Evolutionary conservation across 352 stramenopile species (phyloP).

Genomic region (Pythium brassicae): DNA sequence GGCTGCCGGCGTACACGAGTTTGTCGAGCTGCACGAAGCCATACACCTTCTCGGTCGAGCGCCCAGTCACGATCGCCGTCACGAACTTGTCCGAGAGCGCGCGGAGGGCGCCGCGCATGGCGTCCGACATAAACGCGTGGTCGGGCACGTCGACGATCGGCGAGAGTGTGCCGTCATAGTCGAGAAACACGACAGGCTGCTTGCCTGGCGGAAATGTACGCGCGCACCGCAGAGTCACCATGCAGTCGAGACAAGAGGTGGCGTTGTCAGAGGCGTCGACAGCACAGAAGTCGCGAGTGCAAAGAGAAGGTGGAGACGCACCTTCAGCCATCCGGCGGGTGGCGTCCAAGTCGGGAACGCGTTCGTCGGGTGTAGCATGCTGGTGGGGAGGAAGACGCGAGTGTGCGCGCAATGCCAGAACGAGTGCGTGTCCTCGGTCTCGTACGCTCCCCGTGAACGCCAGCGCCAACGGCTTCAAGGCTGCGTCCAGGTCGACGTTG

Average conservation of each 20-base stretch:
- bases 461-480: too few species aligned
- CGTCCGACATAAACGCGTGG: slow-evolving; percentile 61
- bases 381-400: too few species aligned
- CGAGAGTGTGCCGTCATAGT: slow-evolving; percentile 89
- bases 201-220: slow-evolving; percentile 27
- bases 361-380: slow-evolving; percentile 46
- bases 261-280: too few species aligned
- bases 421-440: too few species aligned
- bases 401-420: too few species aligned
- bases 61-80: slow-evolving; percentile 69
- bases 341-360: slow-evolving; percentile 48
- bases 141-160: slow-evolving; percentile 83
- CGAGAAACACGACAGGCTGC: slow-evolving; percentile 75
- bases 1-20: slow-evolving; percentile 75
- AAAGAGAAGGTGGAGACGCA: slow-evolving; percentile 9
- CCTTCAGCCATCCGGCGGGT: slow-evolving; percentile 54
- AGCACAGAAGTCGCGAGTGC: too few species aligned
- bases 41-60: slow-evolving; percentile 73
- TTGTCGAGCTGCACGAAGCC: slow-evolving; percentile 76
- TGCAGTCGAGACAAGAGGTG: too few species aligned
- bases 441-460: too few species aligned
- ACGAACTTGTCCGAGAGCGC: slow-evolving; percentile 64
- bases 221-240: too few species aligned
- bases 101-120: slow-evolving; percentile 51
- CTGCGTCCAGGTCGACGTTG: too few species aligned